Evolutionary conservation across 2,329 filamentous ascomycete species (phyloP).

Genomic region (Sclerotinia borealis): DNA sequence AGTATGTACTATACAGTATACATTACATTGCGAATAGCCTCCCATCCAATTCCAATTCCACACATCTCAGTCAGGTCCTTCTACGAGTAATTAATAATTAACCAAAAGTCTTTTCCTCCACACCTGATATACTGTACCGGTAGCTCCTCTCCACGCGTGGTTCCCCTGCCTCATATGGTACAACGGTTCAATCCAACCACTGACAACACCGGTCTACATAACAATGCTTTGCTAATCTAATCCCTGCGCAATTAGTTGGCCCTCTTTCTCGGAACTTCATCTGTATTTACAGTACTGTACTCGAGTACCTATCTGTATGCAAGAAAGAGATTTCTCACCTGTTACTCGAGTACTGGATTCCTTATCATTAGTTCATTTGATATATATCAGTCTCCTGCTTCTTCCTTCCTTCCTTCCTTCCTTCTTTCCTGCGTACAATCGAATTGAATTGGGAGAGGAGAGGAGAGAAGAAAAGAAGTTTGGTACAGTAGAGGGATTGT

Average conservation of each 20-base stretch:
- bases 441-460: background rate
- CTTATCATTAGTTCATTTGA: background rate
- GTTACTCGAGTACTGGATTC: background rate
- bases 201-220: background rate
- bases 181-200: background rate
- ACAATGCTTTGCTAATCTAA: background rate
- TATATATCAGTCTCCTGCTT: background rate
- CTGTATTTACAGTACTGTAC: background rate
- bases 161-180: conserved; percentile 1
- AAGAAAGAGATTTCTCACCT: background rate
- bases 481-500: no score
- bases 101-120: background rate
- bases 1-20: background rate
- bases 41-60: background rate
- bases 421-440: background rate
- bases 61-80: background rate
- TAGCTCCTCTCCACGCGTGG: conserved; percentile 2
- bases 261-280: conserved; percentile 7
- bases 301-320: background rate
- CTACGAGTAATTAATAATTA: no score
- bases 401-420: background rate
- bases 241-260: background rate
- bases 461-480: no score
- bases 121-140: no score
- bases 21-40: background rate